A percentile compares a stretch with the other conserved stretches of the same genome.
phyloP scores from a whole-genome alignment of 2,329 filamentous ascomycete genomes.

The Emmonsiellopsis sp. region DNA sequence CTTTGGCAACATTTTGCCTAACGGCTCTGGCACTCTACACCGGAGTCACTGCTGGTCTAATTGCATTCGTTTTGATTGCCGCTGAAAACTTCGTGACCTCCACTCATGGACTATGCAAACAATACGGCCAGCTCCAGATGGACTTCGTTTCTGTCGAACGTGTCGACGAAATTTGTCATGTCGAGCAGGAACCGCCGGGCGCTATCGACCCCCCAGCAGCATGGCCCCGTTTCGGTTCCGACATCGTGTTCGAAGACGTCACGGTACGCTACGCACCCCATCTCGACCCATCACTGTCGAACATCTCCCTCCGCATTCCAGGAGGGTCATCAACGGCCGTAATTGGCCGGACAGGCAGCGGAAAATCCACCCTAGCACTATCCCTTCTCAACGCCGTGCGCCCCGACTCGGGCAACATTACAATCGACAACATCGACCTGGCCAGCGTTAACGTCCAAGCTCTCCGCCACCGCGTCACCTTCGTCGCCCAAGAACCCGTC shows the following conservation, averaged over 20 bases:
- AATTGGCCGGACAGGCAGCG: conserved; percentile 69
- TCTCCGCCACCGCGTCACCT: conserved; percentile 53
- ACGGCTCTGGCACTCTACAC: conserved; percentile 66
- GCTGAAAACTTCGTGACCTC: conserved; percentile 55
- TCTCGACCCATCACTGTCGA: conserved; percentile 60
- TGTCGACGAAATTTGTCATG: conserved; percentile 68
- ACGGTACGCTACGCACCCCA: conserved; percentile 71
- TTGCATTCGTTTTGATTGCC: conserved; percentile 72
- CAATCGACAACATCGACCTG: conserved; percentile 53
- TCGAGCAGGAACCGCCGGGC: conserved; percentile 65
- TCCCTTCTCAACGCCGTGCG: conserved; percentile 48
- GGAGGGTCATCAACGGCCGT: conserved; percentile 70
- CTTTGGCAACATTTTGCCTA: conserved; percentile 61
- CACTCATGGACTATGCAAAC: conserved; percentile 65
- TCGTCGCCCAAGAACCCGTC: conserved; percentile 58
- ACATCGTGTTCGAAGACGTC: conserved; percentile 66
- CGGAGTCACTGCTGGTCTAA: conserved; percentile 65
- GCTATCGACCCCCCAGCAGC: conserved; percentile 58
- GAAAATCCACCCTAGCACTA: conserved; percentile 68
- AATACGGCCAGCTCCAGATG: conserved; percentile 80
- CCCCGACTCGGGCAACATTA: conserved; percentile 46
- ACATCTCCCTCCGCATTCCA: conserved; percentile 64
- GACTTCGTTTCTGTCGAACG: conserved; percentile 86
- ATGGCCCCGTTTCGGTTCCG: conserved; percentile 65
- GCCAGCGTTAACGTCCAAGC: conserved; percentile 49